Conservation (phyloP, 768 basidiomycete species). For the Hemileccinum impolitum region DNA sequence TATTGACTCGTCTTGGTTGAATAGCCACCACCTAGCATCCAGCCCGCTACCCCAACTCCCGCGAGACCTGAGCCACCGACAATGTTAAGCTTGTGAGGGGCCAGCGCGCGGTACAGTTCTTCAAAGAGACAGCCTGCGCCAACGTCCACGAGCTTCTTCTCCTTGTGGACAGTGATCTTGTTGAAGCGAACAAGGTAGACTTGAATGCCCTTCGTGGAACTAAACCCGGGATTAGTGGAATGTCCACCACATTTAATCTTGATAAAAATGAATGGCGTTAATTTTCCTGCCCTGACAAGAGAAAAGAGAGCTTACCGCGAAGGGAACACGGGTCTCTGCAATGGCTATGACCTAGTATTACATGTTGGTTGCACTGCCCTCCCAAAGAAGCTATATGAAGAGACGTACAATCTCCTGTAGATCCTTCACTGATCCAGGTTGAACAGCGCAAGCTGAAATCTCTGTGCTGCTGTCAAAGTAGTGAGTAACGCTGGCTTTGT, state of each 20-base stretch:
- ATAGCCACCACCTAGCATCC: constrained; percentile 35
- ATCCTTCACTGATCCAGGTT: constrained; percentile 12
- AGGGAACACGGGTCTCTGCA: constrained; percentile 2
- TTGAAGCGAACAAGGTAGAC: constrained; percentile 27
- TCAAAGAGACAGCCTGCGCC: constrained; percentile 30
- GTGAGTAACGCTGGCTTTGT: constrained; percentile 11
- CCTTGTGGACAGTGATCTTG: constrained; percentile 7
- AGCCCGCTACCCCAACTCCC: constrained; percentile 33
- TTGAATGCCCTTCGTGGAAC: constrained; percentile 31
- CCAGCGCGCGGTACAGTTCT: constrained; percentile 25
- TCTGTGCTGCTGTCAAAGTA: constrained; percentile 14
- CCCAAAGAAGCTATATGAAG: neutral
- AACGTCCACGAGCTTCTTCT: constrained; percentile 12
- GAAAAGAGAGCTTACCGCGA: constrained; percentile 7
- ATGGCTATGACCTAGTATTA: constrained; percentile 8
- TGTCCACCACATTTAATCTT: constrained; percentile 36
- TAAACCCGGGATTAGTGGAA: constrained; percentile 26
- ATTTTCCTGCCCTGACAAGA: neutral
- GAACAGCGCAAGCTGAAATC: constrained; percentile 7
- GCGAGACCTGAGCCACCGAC: constrained; percentile 22
- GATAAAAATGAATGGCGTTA: neutral
- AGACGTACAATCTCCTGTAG: constrained; percentile 5
- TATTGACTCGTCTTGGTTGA: constrained; percentile 32
- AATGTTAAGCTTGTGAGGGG: constrained; percentile 8
- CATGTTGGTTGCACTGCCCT: neutral